Evolutionary conservation across 228 moss, liverwort and hornwort species (phyloP).

Genomic region (Sphagnum fallax): DNA sequence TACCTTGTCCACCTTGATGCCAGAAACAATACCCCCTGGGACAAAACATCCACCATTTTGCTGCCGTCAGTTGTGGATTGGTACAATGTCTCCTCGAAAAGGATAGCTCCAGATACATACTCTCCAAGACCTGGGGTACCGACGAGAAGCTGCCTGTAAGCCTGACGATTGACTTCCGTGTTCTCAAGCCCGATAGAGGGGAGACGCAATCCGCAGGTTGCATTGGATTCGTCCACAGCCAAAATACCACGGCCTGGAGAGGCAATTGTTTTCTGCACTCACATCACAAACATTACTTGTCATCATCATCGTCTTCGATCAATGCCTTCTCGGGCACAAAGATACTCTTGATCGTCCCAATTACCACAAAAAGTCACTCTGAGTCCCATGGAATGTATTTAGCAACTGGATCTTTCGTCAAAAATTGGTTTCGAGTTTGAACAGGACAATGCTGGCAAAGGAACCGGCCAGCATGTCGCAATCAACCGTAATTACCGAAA

Average conservation of each 20-base stretch:
- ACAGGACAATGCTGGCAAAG: no score
- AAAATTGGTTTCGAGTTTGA: no score
- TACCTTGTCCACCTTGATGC: constrained; percentile 78
- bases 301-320: no score
- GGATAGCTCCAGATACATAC: constrained; percentile 60
- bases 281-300: not conserved
- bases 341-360: no score
- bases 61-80: constrained; percentile 52
- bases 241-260: constrained; percentile 51
- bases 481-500: no score
- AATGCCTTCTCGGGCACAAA: no score
- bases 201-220: constrained; percentile 55
- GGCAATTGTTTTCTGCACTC: constrained; percentile 37
- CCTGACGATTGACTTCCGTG: constrained; percentile 57
- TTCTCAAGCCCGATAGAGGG: constrained; percentile 59
- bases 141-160: constrained; percentile 53
- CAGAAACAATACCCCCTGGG: constrained; percentile 34
- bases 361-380: no score
- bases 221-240: constrained; percentile 66
- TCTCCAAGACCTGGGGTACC: constrained; percentile 48
- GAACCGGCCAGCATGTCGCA: no score
- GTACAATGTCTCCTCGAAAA: constrained; percentile 71
- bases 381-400: no score
- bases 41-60: constrained; percentile 53
- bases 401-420: no score